Conservation (phyloP, 495 filamentous ascomycete species). For the Penicillium antarcticum region DNA sequence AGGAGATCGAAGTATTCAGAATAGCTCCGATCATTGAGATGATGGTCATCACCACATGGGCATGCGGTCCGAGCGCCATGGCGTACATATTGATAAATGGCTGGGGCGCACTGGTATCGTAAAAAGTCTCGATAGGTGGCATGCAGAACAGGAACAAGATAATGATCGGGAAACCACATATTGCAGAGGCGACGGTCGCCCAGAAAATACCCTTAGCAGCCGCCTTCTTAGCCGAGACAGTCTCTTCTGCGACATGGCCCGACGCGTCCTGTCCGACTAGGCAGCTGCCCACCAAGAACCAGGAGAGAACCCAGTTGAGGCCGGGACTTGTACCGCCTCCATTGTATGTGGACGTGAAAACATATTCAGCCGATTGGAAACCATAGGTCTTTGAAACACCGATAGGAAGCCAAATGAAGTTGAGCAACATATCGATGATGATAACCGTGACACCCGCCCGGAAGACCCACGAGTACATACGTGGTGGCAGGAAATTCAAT, state of each 20-base stretch:
- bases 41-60: slow-evolving; percentile 36
- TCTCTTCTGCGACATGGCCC: slow-evolving; percentile 36
- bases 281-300: slow-evolving; percentile 30
- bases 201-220: slow-evolving; percentile 37
- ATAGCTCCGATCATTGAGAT: slow-evolving; percentile 31
- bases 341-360: slow-evolving; percentile 34
- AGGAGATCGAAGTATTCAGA: slow-evolving; percentile 36
- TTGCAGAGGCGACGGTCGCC: slow-evolving; percentile 31
- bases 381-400: slow-evolving; percentile 32
- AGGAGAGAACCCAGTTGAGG: slow-evolving; percentile 36
- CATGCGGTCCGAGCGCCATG: slow-evolving; percentile 29
- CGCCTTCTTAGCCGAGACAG: slow-evolving; percentile 34
- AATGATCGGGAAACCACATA: slow-evolving; percentile 36
- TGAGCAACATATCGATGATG: slow-evolving; percentile 31
- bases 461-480: slow-evolving; percentile 34
- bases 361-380: slow-evolving; percentile 31
- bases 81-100: slow-evolving; percentile 40
- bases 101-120: slow-evolving; percentile 29
- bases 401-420: slow-evolving; percentile 36
- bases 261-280: slow-evolving; percentile 35
- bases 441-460: slow-evolving; percentile 33
- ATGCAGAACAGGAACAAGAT: slow-evolving; percentile 36
- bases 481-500: slow-evolving; percentile 31
- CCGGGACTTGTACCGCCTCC: slow-evolving; percentile 25
- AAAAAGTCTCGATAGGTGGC: slow-evolving; percentile 31